These are phyloP conservation scores for Xylaria arbuscula DNA, from an alignment of 2,329 filamentous ascomycete species.

Conservation along the genomic window DNA sequence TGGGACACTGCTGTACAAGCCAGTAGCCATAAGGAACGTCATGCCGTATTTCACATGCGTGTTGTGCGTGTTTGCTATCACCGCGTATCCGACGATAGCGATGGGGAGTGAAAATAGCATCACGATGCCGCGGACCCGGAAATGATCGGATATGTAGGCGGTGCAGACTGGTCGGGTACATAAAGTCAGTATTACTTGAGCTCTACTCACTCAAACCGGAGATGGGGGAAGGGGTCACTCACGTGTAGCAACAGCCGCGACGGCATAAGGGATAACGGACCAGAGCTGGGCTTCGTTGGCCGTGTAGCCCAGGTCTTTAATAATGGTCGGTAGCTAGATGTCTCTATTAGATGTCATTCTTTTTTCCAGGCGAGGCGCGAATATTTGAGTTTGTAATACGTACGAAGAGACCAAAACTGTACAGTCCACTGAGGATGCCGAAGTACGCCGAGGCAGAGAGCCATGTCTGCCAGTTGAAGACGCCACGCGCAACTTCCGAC, in stretches of 20 bases:
- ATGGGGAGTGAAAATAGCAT: conserved; percentile 73
- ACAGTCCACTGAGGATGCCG: conserved; percentile 67
- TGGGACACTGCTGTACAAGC: conserved; percentile 72
- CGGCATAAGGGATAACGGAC: conserved; percentile 73
- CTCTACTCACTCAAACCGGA: conserved; percentile 32
- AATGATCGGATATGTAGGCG: conserved; percentile 69
- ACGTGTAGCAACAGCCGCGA: conserved; percentile 67
- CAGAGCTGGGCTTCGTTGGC: conserved; percentile 70
- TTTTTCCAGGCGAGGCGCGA: not conserved
- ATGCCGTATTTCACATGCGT: conserved; percentile 69
- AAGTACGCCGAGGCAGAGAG: conserved; percentile 72
- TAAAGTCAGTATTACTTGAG: conserved; percentile 16
- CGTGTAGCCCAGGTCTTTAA: conserved; percentile 65
- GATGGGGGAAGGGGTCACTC: conserved; percentile 30
- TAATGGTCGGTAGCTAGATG: conserved; percentile 69
- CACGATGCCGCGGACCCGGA: conserved; percentile 67
- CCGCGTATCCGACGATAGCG: conserved; percentile 73
- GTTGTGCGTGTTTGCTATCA: conserved; percentile 68
- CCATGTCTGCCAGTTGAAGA: conserved; percentile 71
- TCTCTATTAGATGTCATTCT: conserved; percentile 1
- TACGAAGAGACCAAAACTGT: conserved; percentile 73
- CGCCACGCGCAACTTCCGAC: conserved; percentile 71
- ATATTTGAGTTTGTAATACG: conserved; percentile 42
- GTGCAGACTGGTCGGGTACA: conserved; percentile 55
- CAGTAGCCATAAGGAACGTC: conserved; percentile 75